Base-by-base conservation (phyloP, 2,329 filamentous ascomycete species). In the Shiraia bambusicola region DNA sequence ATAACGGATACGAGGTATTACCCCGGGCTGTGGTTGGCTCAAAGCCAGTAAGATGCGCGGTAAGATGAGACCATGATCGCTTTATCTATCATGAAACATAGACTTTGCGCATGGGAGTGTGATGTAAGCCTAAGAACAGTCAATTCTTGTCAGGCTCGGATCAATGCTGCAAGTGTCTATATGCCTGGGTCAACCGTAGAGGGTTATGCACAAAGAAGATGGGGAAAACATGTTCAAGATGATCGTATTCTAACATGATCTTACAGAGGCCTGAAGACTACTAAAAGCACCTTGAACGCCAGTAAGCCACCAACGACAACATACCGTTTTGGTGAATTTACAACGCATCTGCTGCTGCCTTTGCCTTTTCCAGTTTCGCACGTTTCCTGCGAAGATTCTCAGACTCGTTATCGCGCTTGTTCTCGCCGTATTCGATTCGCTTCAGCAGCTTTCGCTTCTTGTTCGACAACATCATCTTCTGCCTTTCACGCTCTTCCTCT, bases 391-490 rank as follows among this genome's bases (percentile, higher is more conserved):
- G 81, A 67, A 98, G 74, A 73, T 85, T 87, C 75, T 92, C 86
- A 34, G 92, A 88, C 74, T 95, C 89, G 17, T 83, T 86, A 56
- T 92, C 92, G 77, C 89, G 88, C 79, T 93, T 91, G 73, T 86
- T 91, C 72, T 96, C 95, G 49, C 84, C 90, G 72, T 95, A 94
- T 65, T 90, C 79, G 88, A 98, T 98, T 76, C 96, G 93, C 77
- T 97, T 93, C 56, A 92, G 86, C 62, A 96, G 76, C 83, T 96
- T 96, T 62, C 93, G 80, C 83, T 97, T 98, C 81, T 94, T 93
- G 71, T 94, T 88, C 70, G 87, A 88, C 77, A 97, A 84, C 93
- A 98, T 98, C 75, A 94, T 93, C 82, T 95, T 96, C 68, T 88
- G 86, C 50, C 92, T 80, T 70, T 95, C 90, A 44, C 94, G 72